These are phyloP conservation scores for Fremontodendron californicum DNA, from an alignment of 345 rosid genomes.

Conservation along the genomic window DNA sequence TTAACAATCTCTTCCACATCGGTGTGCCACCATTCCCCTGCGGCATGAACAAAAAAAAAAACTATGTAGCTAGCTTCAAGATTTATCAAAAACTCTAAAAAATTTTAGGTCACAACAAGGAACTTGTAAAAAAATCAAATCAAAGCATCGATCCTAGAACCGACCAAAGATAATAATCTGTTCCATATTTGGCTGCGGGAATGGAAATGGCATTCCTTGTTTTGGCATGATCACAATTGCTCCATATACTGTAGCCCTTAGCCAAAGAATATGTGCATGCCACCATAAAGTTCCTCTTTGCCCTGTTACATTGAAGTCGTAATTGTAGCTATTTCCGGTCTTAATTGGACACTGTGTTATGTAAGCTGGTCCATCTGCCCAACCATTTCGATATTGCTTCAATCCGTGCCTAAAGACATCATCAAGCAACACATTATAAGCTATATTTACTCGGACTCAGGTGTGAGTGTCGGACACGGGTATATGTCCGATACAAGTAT, in stretches of 20 bases:
- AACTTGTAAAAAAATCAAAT: neutral
- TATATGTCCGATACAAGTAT: too few species aligned
- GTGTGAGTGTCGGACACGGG: too few species aligned
- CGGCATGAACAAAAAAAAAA: neutral
- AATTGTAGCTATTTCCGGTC: constrained; percentile 46
- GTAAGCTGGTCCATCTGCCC: constrained; percentile 75
- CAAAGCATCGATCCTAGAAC: constrained; percentile 1
- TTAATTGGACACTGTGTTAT: constrained; percentile 63
- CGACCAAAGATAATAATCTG: constrained; percentile 38
- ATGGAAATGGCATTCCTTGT: constrained; percentile 45
- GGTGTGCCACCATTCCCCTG: constrained; percentile 68
- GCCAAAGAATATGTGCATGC: constrained; percentile 66
- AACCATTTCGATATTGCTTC: constrained; percentile 62
- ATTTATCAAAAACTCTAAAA: neutral
- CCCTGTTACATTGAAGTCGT: constrained; percentile 53
- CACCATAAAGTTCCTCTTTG: constrained; percentile 74
- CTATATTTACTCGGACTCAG: too few species aligned
- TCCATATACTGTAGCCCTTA: constrained; percentile 63
- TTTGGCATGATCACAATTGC: constrained; percentile 56
- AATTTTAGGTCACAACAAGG: neutral
- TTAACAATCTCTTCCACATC: constrained; percentile 51
- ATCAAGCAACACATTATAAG: neutral
- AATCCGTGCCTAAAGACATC: constrained; percentile 48
- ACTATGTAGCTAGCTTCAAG: neutral
- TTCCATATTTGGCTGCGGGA: constrained; percentile 48